Conservation (phyloP, 306 rosid species). For the Trifolium pratense region DNA sequence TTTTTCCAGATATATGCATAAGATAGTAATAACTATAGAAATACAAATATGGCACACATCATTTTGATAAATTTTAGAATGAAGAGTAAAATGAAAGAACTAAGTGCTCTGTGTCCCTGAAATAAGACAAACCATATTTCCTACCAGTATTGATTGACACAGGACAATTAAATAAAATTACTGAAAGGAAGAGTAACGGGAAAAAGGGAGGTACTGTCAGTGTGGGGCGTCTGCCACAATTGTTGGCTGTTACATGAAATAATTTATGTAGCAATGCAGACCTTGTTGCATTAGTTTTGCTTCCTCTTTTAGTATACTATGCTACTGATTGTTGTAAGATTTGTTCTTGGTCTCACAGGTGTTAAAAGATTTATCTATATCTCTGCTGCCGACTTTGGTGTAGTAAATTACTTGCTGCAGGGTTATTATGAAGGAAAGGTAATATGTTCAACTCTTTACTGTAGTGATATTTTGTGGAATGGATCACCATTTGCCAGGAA, state of each 20-base stretch:
- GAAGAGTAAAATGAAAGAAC: not conserved
- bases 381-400: constrained; percentile 96
- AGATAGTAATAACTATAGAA: constrained; percentile 26
- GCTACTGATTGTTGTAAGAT: constrained; percentile 31
- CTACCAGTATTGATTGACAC: constrained; percentile 6
- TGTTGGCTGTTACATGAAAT: not conserved
- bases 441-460: constrained; percentile 34
- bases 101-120: constrained; percentile 5
- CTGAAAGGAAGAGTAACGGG: not conserved
- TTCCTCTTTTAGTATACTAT: constrained; percentile 8
- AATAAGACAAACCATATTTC: constrained; percentile 1
- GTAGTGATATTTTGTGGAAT: constrained; percentile 29
- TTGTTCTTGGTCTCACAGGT: constrained; percentile 57
- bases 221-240: not conserved
- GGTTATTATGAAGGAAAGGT: constrained; percentile 99
- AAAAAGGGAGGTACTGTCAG: not conserved
- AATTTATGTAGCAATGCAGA: constrained; percentile 1
- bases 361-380: constrained; percentile 87
- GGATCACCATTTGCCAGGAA: constrained; percentile 11
- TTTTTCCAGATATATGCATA: not conserved
- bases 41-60: not conserved
- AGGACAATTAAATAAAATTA: not conserved
- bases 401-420: constrained; percentile 68
- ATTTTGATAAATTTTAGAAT: not conserved
- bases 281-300: constrained; percentile 1